Evolutionary conservation across 2,329 filamentous ascomycete species (phyloP).

Genomic region (Pochonia chlamydosporia): DNA sequence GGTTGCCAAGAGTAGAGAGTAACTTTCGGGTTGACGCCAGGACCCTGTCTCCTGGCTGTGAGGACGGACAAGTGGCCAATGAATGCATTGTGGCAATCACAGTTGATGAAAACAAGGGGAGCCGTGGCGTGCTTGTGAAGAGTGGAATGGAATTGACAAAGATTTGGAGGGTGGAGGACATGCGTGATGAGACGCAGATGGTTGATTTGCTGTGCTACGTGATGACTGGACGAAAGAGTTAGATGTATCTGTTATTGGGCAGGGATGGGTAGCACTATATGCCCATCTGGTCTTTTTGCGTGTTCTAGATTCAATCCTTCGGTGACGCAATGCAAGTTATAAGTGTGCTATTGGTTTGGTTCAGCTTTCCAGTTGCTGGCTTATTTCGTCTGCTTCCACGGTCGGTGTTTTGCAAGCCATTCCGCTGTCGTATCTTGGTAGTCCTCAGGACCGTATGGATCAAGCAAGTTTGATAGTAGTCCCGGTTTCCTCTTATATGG

Average conservation of each 20-base stretch:
- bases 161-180: conserved; percentile 19
- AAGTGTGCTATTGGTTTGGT: background rate
- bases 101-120: conserved; percentile 39
- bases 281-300: too few species aligned
- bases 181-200: background rate
- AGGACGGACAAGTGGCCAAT: conserved; percentile 15
- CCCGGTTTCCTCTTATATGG: conserved; percentile 37
- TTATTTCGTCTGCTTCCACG: background rate
- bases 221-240: background rate
- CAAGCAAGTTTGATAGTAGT: conserved; percentile 34
- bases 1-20: conserved; percentile 32
- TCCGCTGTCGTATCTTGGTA: conserved; percentile 26
- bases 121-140: conserved; percentile 46
- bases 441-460: conserved; percentile 51
- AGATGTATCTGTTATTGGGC: too few species aligned
- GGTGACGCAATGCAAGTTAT: too few species aligned
- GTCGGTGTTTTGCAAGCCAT: background rate
- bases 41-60: conserved; percentile 16
- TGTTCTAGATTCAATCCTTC: too few species aligned
- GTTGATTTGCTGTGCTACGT: background rate
- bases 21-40: conserved; percentile 29
- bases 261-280: too few species aligned
- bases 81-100: conserved; percentile 36
- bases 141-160: conserved; percentile 41
- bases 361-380: background rate